These are phyloP conservation scores for Hanseniaspora taiwanica DNA, from an alignment of 805 yeast species.

Conservation along the genomic window DNA sequence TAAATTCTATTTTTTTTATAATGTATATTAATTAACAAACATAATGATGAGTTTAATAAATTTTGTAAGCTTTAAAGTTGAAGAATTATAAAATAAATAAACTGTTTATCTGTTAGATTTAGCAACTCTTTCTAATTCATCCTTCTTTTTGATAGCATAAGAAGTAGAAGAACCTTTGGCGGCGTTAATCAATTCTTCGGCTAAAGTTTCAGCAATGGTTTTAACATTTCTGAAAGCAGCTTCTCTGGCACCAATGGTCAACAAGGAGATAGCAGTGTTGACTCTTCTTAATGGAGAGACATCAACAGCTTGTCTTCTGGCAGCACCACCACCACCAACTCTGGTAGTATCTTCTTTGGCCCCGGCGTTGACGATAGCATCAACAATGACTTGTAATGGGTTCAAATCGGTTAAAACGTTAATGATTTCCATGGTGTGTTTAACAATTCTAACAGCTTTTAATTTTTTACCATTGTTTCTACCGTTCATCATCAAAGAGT, in stretches of 20 bases:
- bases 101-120: slow-evolving; percentile 94
- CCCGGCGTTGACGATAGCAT: slow-evolving; percentile 99
- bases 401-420: slow-evolving; percentile 94
- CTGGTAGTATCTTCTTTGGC: slow-evolving; percentile 99
- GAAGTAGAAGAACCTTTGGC: slow-evolving; percentile 99
- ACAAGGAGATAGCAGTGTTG: slow-evolving; percentile 95
- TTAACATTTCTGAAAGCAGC: slow-evolving; percentile 99
- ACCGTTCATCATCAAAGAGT: slow-evolving; percentile 99
- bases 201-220: slow-evolving; percentile 99
- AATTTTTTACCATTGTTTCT: slow-evolving; percentile 99
- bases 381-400: slow-evolving; percentile 99
- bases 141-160: slow-evolving; percentile 99
- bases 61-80: too few species aligned
- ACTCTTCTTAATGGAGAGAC: slow-evolving; percentile 99
- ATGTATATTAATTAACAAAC: too few species aligned
- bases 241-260: slow-evolving; percentile 99
- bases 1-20: too few species aligned
- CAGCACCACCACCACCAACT: slow-evolving; percentile 99
- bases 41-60: too few species aligned
- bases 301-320: slow-evolving; percentile 99
- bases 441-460: slow-evolving; percentile 98
- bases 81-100: too few species aligned
- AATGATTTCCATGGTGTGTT: slow-evolving; percentile 98
- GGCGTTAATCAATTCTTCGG: slow-evolving; percentile 99
- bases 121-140: slow-evolving; percentile 99